Percentiles rank a stretch among this genome's conserved stretches.
These are phyloP conservation scores for Kazachstania sp. DNA, from an alignment of 1,139 yeast species.

Conservation along the genomic window DNA sequence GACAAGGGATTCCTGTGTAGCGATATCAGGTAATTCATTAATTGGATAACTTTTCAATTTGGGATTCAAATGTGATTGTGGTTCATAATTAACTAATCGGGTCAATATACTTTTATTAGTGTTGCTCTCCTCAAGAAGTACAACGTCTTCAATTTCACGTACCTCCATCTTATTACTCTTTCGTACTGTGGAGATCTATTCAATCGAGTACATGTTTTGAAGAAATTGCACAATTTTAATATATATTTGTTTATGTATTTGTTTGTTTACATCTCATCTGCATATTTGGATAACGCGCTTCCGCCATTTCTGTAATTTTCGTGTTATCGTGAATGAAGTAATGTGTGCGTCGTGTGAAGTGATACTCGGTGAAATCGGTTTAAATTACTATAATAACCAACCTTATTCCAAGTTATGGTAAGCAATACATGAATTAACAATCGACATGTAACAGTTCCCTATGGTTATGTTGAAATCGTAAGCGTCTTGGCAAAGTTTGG, in stretches of 20 bases:
- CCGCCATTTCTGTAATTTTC: too few species aligned
- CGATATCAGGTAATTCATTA: slow-evolving; percentile 29
- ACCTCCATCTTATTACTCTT: slow-evolving; percentile 16
- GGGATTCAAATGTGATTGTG: slow-evolving; percentile 25
- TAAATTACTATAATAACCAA: too few species aligned
- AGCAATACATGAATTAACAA: too few species aligned
- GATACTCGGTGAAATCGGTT: too few species aligned
- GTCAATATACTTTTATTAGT: slow-evolving; percentile 8
- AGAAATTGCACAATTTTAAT: too few species aligned
- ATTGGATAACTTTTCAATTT: slow-evolving; percentile 39
- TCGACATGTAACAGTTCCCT: too few species aligned
- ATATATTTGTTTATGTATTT: neutral
- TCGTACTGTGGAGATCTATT: too few species aligned
- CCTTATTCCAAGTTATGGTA: too few species aligned
- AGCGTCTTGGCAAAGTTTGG: neutral
- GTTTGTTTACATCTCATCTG: neutral
- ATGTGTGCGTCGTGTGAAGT: neutral
- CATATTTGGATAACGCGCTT: neutral
- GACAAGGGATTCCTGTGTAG: slow-evolving; percentile 63
- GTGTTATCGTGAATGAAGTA: neutral
- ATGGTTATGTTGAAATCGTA: too few species aligned
- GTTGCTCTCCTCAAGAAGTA: slow-evolving; percentile 6
- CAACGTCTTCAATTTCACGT: slow-evolving; percentile 17
- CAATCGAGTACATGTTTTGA: too few species aligned
- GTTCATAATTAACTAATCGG: slow-evolving; percentile 30